phyloP scores from a whole-genome alignment of 225 moss, liverwort and hornwort genomes.

The Polytrichum formosum region DNA sequence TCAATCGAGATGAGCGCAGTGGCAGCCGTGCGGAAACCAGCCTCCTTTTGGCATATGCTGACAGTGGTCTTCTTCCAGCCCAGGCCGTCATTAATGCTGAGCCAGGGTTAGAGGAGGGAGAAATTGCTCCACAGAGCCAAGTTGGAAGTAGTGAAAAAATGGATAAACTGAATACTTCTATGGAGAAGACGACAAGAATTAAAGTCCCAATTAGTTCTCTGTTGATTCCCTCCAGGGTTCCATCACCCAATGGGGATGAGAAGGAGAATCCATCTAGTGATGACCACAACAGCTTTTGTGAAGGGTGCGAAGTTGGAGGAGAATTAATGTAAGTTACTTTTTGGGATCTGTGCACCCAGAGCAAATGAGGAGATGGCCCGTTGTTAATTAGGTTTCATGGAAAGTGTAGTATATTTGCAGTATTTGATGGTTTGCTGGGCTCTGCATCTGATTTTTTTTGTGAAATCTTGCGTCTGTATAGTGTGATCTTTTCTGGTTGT shows the following conservation, averaged over 20 bases:
- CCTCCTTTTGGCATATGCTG: constrained; percentile 7
- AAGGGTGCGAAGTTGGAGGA: constrained; percentile 73
- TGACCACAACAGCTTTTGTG: constrained; percentile 79
- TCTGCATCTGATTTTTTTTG: no score
- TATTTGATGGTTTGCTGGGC: no score
- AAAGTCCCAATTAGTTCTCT: constrained; percentile 18
- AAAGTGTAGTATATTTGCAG: no score
- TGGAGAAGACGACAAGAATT: constrained; percentile 15
- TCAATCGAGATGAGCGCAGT: constrained; percentile 26
- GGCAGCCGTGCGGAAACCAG: constrained; percentile 15
- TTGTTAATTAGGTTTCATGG: no score
- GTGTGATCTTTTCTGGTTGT: no score
- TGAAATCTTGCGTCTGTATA: no score
- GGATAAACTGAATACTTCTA: constrained; percentile 6
- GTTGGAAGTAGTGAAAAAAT: constrained; percentile 2
- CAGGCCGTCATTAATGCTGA: constrained; percentile 6
- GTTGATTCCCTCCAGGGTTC: constrained; percentile 21
- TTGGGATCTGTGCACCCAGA: neutral
- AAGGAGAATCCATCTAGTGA: constrained; percentile 55
- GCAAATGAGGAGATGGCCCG: no score
- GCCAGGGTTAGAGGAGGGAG: constrained; percentile 46
- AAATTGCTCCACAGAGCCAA: constrained; percentile 22
- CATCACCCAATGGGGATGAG: constrained; percentile 27
- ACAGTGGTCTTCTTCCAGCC: constrained; percentile 9
- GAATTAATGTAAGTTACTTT: constrained; percentile 75